phyloP scores from a whole-genome alignment of 2,329 filamentous ascomycete species.

The Scedosporium apiospermum region DNA sequence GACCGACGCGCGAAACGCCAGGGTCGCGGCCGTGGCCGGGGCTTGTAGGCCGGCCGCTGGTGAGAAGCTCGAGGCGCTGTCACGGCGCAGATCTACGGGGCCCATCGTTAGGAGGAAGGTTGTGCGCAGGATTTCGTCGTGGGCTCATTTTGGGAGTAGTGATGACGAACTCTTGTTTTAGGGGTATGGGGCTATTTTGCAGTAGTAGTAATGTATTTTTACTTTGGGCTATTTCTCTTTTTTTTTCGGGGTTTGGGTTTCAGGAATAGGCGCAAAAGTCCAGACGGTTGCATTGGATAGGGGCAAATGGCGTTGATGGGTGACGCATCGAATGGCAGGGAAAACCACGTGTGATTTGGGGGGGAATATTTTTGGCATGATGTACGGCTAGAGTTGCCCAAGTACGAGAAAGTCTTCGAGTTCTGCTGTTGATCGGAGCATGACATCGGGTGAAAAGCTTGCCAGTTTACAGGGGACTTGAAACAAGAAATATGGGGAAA shows the following conservation, averaged over 20 bases:
- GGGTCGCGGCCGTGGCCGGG: background rate
- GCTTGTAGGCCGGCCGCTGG: background rate
- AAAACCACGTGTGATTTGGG: background rate
- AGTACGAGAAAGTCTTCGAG: background rate
- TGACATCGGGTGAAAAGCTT: background rate
- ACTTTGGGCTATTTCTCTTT: background rate
- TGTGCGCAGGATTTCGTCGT: conserved; percentile 6
- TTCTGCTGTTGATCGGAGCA: background rate
- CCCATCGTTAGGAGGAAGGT: background rate
- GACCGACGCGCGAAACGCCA: background rate
- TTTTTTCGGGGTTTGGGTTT: background rate
- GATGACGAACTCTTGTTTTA: conserved; percentile 4
- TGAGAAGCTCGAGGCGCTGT: background rate
- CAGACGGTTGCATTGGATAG: background rate
- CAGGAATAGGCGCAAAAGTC: background rate
- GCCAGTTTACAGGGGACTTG: background rate
- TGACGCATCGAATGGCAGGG: background rate
- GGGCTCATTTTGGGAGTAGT: background rate
- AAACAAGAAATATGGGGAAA: background rate
- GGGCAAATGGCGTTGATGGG: background rate
- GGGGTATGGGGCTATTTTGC: background rate
- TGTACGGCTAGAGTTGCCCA: background rate
- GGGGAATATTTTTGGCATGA: background rate
- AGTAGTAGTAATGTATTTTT: background rate
- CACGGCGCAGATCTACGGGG: background rate